Percentiles rank a stretch among this genome's conserved stretches.
phyloP scores from a whole-genome alignment of 1,284 basidiomycete species.

The Neonothopanus nambi region DNA sequence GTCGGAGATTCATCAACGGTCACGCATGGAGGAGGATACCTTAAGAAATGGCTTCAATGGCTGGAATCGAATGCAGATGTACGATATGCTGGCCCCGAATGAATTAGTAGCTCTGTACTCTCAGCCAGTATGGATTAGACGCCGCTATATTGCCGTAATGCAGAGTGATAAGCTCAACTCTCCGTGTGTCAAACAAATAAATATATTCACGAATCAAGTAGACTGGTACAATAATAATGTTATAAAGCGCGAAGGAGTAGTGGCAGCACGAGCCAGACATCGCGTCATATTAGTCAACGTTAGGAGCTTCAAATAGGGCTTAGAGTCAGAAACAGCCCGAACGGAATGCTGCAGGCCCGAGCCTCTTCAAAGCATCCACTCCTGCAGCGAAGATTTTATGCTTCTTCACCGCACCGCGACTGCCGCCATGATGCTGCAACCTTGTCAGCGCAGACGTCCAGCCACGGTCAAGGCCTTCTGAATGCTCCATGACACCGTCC shows the following conservation, averaged over 20 bases:
- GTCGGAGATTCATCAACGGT: constrained; percentile 92
- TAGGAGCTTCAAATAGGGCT: too few relatives aligned
- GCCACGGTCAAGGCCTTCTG: constrained; percentile 72
- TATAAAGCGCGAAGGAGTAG: too few relatives aligned
- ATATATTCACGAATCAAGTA: not conserved
- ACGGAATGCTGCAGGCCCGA: not conserved
- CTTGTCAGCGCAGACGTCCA: constrained; percentile 53
- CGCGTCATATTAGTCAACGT: too few relatives aligned
- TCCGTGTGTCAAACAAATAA: not conserved
- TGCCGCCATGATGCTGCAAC: constrained; percentile 13
- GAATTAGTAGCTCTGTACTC: too few relatives aligned
- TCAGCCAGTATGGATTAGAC: too few relatives aligned
- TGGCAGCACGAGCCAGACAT: too few relatives aligned
- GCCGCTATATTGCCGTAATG: too few relatives aligned
- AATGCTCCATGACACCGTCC: constrained; percentile 68
- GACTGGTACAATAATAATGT: not conserved
- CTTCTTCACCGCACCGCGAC: not conserved
- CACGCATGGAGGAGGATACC: constrained; percentile 75
- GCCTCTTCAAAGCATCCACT: constrained; percentile 9
- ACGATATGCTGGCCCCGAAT: constrained; percentile 73
- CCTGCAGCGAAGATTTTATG: not conserved
- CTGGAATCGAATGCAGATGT: constrained; percentile 89
- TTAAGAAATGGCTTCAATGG: constrained; percentile 90
- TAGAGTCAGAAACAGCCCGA: constrained; percentile 4
- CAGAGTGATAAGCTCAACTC: too few relatives aligned